These are phyloP conservation scores for Microbotryomycetes sp. DNA, from an alignment of 1,284 basidiomycete genomes.

Conservation along the genomic window DNA sequence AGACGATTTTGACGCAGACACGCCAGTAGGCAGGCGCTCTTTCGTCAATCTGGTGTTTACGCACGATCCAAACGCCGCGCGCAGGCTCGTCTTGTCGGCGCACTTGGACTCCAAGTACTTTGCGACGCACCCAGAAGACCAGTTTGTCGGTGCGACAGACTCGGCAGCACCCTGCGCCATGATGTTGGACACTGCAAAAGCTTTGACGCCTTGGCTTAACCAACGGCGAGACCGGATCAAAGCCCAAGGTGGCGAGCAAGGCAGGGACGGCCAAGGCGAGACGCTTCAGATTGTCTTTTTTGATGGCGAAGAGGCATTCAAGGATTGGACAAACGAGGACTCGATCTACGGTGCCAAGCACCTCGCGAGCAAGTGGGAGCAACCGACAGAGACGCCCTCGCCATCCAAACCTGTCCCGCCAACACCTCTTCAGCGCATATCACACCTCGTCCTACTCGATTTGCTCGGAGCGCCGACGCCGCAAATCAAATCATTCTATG, in stretches of 20 bases:
- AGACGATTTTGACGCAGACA: slow-evolving; percentile 68
- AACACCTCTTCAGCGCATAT: slow-evolving; percentile 65
- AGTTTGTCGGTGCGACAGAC: slow-evolving; percentile 97
- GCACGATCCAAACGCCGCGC: slow-evolving; percentile 73
- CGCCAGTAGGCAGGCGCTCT: slow-evolving; percentile 69
- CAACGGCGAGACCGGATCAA: slow-evolving; percentile 51
- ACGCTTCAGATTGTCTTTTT: slow-evolving; percentile 95
- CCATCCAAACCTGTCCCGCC: slow-evolving; percentile 46
- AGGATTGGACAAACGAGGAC: slow-evolving; percentile 79
- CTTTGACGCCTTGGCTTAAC: slow-evolving; percentile 63
- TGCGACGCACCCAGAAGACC: slow-evolving; percentile 57
- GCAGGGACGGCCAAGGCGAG: slow-evolving; percentile 53
- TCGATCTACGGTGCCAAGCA: slow-evolving; percentile 93
- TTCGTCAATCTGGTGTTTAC: slow-evolving; percentile 94
- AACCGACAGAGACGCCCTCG: slow-evolving; percentile 50
- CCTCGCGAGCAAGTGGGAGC: slow-evolving; percentile 68
- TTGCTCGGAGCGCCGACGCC: slow-evolving; percentile 61
- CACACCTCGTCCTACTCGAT: slow-evolving; percentile 84
- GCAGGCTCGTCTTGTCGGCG: slow-evolving; percentile 79
- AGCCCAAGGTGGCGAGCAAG: slow-evolving; percentile 44
- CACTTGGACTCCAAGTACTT: slow-evolving; percentile 97
- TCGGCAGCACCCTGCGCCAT: slow-evolving; percentile 93
- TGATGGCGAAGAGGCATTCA: slow-evolving; percentile 96
- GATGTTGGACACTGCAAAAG: slow-evolving; percentile 79
- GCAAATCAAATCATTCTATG: slow-evolving; percentile 65